Percentiles rank a stretch among this genome's conserved stretches.
These are phyloP conservation scores for Globisporangium emineosum DNA, from an alignment of 352 stramenopile genomes.

Conservation along the genomic window DNA sequence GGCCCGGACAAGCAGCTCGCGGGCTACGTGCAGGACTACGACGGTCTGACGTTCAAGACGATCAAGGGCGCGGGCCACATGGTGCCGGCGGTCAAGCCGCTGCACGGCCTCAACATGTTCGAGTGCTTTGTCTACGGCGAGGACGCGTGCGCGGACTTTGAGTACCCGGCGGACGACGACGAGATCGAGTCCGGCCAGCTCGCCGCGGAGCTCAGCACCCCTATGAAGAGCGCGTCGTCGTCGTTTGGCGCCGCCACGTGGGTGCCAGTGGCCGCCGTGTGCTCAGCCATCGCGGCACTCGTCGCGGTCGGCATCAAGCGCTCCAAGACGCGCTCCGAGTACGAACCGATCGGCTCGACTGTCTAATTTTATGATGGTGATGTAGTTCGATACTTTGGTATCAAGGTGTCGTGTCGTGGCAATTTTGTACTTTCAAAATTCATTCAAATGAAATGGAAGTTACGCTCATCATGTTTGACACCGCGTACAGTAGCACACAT, in stretches of 20 bases:
- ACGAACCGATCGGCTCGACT: constrained; percentile 36
- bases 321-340: constrained; percentile 35
- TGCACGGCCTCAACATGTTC: constrained; percentile 77
- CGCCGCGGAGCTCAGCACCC: constrained; percentile 9
- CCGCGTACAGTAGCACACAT: background rate
- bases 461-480: background rate
- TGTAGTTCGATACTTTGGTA: background rate
- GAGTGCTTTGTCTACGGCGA: constrained; percentile 81
- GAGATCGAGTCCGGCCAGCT: constrained; percentile 45
- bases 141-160: constrained; percentile 45
- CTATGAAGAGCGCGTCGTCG: background rate
- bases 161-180: constrained; percentile 65
- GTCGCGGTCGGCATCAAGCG: constrained; percentile 42
- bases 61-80: constrained; percentile 92
- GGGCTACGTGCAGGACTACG: constrained; percentile 85
- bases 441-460: too few species aligned
- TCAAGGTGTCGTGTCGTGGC: background rate
- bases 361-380: constrained; percentile 17
- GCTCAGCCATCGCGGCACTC: constrained; percentile 28
- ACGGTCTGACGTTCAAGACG: constrained; percentile 87
- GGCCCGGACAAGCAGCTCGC: constrained; percentile 79
- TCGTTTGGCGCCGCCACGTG: constrained; percentile 16
- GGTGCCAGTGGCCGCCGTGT: constrained; percentile 24
- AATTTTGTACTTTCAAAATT: background rate
- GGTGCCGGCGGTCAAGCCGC: constrained; percentile 72